Conservation (phyloP, 23 red algal genomes). For the Gracilaria domingensis region DNA sequence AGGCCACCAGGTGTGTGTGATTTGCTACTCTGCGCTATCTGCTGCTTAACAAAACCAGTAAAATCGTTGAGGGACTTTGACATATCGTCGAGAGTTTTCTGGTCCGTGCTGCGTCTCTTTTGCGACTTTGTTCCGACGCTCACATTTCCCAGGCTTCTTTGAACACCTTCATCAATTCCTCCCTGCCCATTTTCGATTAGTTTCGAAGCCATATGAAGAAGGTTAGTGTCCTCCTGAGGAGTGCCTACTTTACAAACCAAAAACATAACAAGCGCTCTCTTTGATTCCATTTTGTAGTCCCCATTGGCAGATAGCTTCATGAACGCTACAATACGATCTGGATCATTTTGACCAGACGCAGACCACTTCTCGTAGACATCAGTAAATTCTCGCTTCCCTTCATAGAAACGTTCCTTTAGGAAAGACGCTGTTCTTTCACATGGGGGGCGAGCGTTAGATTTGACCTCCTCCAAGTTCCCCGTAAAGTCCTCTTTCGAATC, state of each 20-base stretch:
- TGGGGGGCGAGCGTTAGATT: background rate
- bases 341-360: constrained; percentile 46
- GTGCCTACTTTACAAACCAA: background rate
- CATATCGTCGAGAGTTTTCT: background rate
- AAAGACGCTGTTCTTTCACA: background rate
- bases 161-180: background rate
- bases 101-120: background rate
- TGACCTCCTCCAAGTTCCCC: background rate
- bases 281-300: background rate
- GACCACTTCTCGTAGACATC: constrained; percentile 24
- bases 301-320: background rate
- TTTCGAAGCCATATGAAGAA: constrained; percentile 29
- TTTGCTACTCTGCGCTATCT: background rate
- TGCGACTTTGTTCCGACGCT: background rate
- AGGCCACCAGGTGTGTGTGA: background rate
- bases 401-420: constrained; percentile 24
- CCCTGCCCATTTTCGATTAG: background rate
- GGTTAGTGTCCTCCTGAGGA: constrained; percentile 9
- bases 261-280: background rate
- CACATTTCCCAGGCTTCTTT: background rate
- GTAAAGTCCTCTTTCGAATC: background rate
- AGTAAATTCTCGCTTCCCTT: background rate
- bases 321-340: background rate
- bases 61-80: background rate
- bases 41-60: background rate